These are phyloP conservation scores for Blastomyces silverae DNA, from an alignment of 2,329 filamentous ascomycete species.

Conservation along the genomic window DNA sequence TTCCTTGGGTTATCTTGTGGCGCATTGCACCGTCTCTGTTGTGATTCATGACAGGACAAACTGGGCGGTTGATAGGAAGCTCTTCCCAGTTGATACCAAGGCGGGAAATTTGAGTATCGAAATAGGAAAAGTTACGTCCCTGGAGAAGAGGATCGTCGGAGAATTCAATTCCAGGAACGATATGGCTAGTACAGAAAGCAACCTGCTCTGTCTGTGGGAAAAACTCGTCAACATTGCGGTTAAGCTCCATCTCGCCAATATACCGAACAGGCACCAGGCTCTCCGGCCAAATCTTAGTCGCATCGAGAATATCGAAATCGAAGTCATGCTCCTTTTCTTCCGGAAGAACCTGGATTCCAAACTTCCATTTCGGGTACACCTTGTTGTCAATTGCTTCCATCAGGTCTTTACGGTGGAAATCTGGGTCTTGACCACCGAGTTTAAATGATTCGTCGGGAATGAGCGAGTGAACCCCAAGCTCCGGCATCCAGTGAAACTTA, in stretches of 20 bases:
- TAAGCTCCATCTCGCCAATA: constrained; percentile 72
- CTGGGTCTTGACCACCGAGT: constrained; percentile 65
- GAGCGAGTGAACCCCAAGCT: constrained; percentile 67
- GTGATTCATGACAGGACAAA: constrained; percentile 68
- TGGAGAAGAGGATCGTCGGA: constrained; percentile 69
- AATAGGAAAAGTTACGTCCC: constrained; percentile 61
- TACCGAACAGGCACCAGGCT: constrained; percentile 67
- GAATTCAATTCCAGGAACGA: constrained; percentile 71
- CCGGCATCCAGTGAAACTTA: constrained; percentile 71
- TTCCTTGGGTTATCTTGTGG: constrained; percentile 66
- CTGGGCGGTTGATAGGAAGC: constrained; percentile 67
- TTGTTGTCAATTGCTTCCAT: constrained; percentile 66
- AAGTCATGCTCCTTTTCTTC: constrained; percentile 68
- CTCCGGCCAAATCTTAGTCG: constrained; percentile 81
- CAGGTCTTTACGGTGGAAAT: constrained; percentile 75
- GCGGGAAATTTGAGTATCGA: constrained; percentile 54
- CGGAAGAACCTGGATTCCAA: constrained; percentile 70
- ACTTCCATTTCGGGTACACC: constrained; percentile 68
- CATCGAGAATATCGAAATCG: constrained; percentile 78
- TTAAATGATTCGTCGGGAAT: constrained; percentile 75
- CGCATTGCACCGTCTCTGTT: constrained; percentile 68
- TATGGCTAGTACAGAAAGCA: constrained; percentile 72
- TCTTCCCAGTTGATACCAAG: constrained; percentile 71
- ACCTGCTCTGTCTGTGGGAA: constrained; percentile 78
- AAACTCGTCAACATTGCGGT: constrained; percentile 72